Conservation (phyloP, 495 filamentous ascomycete genomes). For the Elasticomyces elasticus region DNA sequence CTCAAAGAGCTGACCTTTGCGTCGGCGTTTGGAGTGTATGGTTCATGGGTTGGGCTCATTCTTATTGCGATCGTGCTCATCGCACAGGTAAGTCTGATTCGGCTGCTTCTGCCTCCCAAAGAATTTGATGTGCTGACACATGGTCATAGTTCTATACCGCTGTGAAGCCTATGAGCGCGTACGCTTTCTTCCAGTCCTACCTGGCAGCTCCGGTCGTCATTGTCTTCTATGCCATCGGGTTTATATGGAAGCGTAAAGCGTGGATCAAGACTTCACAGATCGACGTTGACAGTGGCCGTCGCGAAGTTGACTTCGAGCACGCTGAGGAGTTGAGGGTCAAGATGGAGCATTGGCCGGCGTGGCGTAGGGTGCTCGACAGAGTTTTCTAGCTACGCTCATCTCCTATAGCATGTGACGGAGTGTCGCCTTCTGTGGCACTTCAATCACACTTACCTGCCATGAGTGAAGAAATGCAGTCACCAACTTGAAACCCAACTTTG, state of each 20-base stretch:
- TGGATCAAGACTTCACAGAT: constrained; percentile 45
- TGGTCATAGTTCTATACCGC: constrained; percentile 40
- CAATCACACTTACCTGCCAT: too few relatives aligned
- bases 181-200: constrained; percentile 53
- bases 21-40: constrained; percentile 54
- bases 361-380: constrained; percentile 37
- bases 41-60: constrained; percentile 55
- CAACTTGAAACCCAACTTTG: too few relatives aligned
- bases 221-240: constrained; percentile 44
- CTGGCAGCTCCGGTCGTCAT: constrained; percentile 52
- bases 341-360: constrained; percentile 41
- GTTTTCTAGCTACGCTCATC: too few relatives aligned
- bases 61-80: constrained; percentile 54
- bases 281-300: constrained; percentile 53
- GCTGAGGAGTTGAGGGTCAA: constrained; percentile 39
- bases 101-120: not conserved
- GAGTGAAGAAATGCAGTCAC: too few relatives aligned
- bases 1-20: constrained; percentile 63
- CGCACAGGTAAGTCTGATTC: constrained; percentile 44
- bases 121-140: not conserved
- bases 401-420: too few relatives aligned
- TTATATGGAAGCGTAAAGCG: constrained; percentile 50
- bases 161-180: constrained; percentile 38
- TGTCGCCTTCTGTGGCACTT: not conserved
- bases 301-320: constrained; percentile 47